These are phyloP conservation scores for Mariannaea elegans DNA, from an alignment of 2,329 filamentous ascomycete species.

Conservation along the genomic window DNA sequence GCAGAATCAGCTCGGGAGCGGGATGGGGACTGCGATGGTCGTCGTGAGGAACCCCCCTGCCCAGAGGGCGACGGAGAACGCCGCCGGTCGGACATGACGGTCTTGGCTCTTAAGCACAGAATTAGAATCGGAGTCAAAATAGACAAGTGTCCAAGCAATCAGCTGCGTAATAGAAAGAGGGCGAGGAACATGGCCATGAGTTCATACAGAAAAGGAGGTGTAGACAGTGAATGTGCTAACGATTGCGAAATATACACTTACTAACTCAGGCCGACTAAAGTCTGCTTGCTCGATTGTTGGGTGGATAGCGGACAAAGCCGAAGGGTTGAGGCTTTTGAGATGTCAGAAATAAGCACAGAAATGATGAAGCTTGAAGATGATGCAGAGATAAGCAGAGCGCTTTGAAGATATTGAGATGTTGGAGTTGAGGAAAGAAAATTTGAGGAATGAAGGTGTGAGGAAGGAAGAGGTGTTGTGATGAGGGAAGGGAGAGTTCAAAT, in stretches of 20 bases:
- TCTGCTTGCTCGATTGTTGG: not conserved
- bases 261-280: not conserved
- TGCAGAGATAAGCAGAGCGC: conserved; percentile 11
- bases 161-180: no score
- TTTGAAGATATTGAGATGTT: conserved; percentile 5
- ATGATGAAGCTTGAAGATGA: conserved; percentile 1
- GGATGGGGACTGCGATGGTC: conserved; percentile 31
- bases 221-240: not conserved
- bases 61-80: conserved; percentile 37
- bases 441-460: conserved; percentile 11
- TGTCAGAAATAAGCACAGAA: not conserved
- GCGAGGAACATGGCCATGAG: not conserved
- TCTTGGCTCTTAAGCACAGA: not conserved
- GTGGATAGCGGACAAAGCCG: not conserved
- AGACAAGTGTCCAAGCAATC: no score
- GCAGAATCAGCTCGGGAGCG: conserved; percentile 21
- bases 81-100: conserved; percentile 46
- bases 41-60: conserved; percentile 26
- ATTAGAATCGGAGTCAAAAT: not conserved
- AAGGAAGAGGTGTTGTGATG: conserved; percentile 8
- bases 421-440: not conserved
- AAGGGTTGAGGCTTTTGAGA: not conserved
- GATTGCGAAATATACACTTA: not conserved
- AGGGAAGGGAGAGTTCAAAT: not conserved
- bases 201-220: not conserved